phyloP scores from a whole-genome alignment of 1,284 basidiomycete genomes.

The Termitomyces sp. region DNA sequence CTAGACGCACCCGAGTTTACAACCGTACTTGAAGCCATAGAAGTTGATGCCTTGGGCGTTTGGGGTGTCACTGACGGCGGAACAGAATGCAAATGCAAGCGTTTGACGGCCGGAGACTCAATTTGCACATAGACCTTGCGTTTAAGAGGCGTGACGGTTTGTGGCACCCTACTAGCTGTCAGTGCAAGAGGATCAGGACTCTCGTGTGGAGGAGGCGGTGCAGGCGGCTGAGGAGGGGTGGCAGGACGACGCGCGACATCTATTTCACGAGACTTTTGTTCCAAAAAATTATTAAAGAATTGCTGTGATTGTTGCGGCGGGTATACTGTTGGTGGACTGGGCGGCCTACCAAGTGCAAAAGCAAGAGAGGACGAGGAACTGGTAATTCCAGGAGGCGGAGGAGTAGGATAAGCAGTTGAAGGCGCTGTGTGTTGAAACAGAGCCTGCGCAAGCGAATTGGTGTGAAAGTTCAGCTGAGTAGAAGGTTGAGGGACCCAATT shows the following conservation, averaged over 20 bases:
- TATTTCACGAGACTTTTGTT: conserved; percentile 40
- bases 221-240: conserved; percentile 14
- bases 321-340: conserved; percentile 26
- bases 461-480: conserved; percentile 41
- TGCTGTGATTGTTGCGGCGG: conserved; percentile 51
- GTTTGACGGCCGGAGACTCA: conserved; percentile 47
- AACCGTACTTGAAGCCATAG: conserved; percentile 16
- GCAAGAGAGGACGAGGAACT: conserved; percentile 70
- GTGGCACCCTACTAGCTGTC: conserved; percentile 18
- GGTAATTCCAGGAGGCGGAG: conserved; percentile 56
- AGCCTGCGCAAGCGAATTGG: conserved; percentile 53
- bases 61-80: conserved; percentile 21
- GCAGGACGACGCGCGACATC: conserved; percentile 15
- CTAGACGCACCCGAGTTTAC: background rate
- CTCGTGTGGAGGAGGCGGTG: conserved; percentile 18
- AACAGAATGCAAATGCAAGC: conserved; percentile 39
- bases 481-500: conserved; percentile 29
- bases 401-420: conserved; percentile 59
- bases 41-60: conserved; percentile 8
- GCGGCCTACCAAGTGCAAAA: conserved; percentile 55
- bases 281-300: conserved; percentile 62
- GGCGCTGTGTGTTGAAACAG: conserved; percentile 56
- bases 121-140: conserved; percentile 41
- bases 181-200: conserved; percentile 51
- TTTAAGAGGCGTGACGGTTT: conserved; percentile 42